Evolutionary conservation across 768 basidiomycete species (phyloP).

Genomic region (Suillus bovinus): DNA sequence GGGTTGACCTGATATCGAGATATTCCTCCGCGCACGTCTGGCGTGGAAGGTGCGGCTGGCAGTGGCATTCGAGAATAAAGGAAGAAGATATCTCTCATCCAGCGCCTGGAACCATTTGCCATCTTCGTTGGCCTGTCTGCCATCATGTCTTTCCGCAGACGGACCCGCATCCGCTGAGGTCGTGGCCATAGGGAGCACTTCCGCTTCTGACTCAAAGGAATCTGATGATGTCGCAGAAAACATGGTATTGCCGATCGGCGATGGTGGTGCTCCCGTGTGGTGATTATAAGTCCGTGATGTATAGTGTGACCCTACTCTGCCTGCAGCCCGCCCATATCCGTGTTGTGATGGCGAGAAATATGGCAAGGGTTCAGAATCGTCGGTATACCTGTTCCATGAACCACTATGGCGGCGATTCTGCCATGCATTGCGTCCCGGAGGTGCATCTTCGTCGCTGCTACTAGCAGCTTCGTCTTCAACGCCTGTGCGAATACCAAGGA

Average conservation of each 20-base stretch:
- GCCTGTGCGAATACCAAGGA: slow-evolving; percentile 93
- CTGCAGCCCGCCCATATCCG: slow-evolving; percentile 34
- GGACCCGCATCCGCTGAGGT: slow-evolving; percentile 36
- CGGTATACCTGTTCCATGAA: slow-evolving; percentile 45
- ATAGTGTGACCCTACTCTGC: slow-evolving; percentile 62
- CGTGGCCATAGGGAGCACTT: slow-evolving; percentile 76
- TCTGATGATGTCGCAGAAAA: slow-evolving; percentile 77
- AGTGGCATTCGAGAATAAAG: slow-evolving; percentile 90
- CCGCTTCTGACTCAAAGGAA: slow-evolving; percentile 75
- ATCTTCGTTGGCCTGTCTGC: slow-evolving; percentile 53
- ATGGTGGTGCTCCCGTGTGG: slow-evolving; percentile 38
- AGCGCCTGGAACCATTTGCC: slow-evolving; percentile 95
- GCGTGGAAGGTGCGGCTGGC: slow-evolving; percentile 87
- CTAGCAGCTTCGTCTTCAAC: slow-evolving; percentile 89
- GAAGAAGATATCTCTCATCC: slow-evolving; percentile 92
- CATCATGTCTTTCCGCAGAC: slow-evolving; percentile 14
- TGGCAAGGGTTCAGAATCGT: slow-evolving; percentile 39
- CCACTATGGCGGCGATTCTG: slow-evolving; percentile 35
- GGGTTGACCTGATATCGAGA: slow-evolving; percentile 28
- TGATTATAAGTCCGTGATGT: slow-evolving; percentile 59
- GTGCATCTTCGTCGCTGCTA: slow-evolving; percentile 43
- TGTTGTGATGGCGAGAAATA: slow-evolving; percentile 31
- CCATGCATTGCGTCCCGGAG: slow-evolving; percentile 34
- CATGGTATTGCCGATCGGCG: slow-evolving; percentile 30
- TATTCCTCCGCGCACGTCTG: slow-evolving; percentile 57